Base-by-base conservation (phyloP, 2,329 filamentous ascomycete genomes). In the Monilinia polystroma region DNA sequence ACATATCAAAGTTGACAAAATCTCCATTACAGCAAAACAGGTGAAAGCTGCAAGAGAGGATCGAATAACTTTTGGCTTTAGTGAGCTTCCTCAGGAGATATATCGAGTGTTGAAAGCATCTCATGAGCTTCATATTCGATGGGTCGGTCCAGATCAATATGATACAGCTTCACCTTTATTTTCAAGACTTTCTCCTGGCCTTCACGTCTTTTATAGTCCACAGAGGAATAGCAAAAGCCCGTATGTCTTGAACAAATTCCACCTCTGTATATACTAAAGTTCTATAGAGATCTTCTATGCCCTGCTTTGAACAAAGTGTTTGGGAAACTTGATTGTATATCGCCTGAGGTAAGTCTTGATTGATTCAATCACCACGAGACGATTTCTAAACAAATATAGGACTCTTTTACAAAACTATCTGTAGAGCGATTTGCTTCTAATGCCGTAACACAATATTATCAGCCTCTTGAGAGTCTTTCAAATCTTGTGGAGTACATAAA, bases 101-200 rank as follows among this genome's bases (percentile, higher is more conserved):
- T 83, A 82, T 68, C 78, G 82, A 35, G 78, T 90, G 18, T 80
- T 97, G 35, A 81, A 83, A 64, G 81, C 85, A 73, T 86, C 85
- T 70, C 85, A 89, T 73, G 88, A 92, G 76, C 79, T 97, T 53
- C 90, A 94, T 77, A 80, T 97, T 67, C 86, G 90, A 76, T 97
- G 93, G 91, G 83, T 85, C n/a, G 85, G 87, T 18, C 80, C 86
- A 2, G 73, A 75, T 8, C 73, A 82, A 1, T 89, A 88, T 75
- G 80, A 84, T 51, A 80, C 84, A 1, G 80, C 89, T 55, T 83
- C 88, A 51, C 93, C 93, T 1, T 89, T 95, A 73, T 81, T 85
- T 54, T 92, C 92, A 63, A 85, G 90, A 67, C 78, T 93, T 18
- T 87, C 92, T 2, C 88, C 93, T 0, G 94, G 94, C 3, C 80